Conservation (phyloP, 148 eudicot species). For the Rhododendron vialii region DNA sequence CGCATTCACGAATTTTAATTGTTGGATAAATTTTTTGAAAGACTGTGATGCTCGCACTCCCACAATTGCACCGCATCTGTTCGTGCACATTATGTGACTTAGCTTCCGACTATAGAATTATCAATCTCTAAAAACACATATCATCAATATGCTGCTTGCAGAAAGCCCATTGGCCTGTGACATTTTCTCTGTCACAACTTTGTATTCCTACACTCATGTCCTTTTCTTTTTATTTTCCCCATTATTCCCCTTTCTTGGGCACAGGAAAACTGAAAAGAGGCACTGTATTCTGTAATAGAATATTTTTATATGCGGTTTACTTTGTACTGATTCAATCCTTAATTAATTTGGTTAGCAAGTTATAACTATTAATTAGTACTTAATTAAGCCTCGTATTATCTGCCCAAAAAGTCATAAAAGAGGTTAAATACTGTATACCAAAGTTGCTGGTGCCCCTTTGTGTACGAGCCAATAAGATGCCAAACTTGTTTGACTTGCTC, state of each 20-base stretch:
- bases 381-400: constrained; percentile 28
- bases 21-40: too few relatives aligned
- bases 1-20: too few relatives aligned
- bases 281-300: constrained; percentile 7
- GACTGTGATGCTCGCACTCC: rapidly evolving
- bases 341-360: neutral
- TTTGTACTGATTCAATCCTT: neutral
- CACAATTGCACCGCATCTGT: too few relatives aligned
- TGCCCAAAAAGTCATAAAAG: constrained; percentile 25
- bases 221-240: neutral
- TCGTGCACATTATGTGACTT: too few relatives aligned
- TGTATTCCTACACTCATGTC: neutral
- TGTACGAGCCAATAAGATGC: neutral
- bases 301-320: neutral
- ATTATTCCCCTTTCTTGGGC: constrained; percentile 9
- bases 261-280: constrained; percentile 14
- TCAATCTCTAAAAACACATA: too few relatives aligned
- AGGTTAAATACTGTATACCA: neutral
- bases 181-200: neutral
- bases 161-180: neutral
- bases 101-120: too few relatives aligned
- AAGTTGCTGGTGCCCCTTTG: neutral
- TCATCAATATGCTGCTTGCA: neutral
- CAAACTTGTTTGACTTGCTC: neutral
- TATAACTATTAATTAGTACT: constrained; percentile 11